Conservation (phyloP, 2,329 filamentous ascomycete species). For the Colletotrichum sp. region DNA sequence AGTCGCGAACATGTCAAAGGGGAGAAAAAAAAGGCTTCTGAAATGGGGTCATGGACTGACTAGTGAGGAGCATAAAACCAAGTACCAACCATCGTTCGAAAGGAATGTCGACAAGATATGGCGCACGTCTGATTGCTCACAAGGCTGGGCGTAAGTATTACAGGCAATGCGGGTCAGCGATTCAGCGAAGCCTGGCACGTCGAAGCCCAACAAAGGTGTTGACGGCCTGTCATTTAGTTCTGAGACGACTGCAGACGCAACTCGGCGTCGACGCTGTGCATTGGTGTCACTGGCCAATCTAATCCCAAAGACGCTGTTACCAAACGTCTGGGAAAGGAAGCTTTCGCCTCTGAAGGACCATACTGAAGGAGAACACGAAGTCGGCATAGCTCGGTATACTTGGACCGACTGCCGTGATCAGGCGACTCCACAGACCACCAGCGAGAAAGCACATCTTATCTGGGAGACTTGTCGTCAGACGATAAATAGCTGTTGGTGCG, state of each 20-base stretch:
- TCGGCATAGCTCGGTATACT: neutral
- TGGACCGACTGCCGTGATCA: neutral
- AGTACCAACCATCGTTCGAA: rapidly evolving
- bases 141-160: neutral
- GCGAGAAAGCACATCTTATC: neutral
- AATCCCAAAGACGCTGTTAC: rapidly evolving
- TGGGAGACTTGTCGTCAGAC: neutral
- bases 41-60: neutral
- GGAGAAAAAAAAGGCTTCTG: neutral
- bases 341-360: neutral
- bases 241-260: neutral
- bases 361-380: neutral
- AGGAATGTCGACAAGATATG: neutral
- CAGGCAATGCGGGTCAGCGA: neutral
- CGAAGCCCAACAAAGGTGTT: neutral
- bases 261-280: neutral
- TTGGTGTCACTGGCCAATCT: rapidly evolving
- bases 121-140: neutral
- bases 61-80: too few relatives aligned
- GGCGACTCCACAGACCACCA: neutral
- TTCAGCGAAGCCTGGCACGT: neutral
- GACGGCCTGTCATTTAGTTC: neutral
- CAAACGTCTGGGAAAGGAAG: neutral
- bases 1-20: neutral
- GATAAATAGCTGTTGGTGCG: neutral